Percentiles rank a stretch among this genome's conserved stretches.
Evolutionary conservation across 257 asterid species (phyloP).

Genomic region (Datura wrightii): DNA sequence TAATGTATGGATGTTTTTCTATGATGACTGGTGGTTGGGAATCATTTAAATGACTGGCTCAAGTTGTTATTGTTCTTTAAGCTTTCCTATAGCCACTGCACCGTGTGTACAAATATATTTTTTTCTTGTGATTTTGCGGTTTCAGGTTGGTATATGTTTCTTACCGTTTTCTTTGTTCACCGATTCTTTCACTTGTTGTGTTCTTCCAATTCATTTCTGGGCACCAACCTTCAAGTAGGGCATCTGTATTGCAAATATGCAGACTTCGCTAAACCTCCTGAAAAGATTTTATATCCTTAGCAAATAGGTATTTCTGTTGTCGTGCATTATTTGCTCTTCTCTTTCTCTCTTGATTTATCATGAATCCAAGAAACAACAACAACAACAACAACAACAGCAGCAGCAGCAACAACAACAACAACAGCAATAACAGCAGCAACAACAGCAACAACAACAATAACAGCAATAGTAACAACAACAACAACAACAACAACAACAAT

Average conservation of each 20-base stretch:
- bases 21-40: background rate
- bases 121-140: background rate
- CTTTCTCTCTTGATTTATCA: too few species aligned
- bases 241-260: conserved; percentile 70
- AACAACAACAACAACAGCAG: too few species aligned
- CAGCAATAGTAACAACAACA: too few species aligned
- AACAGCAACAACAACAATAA: too few species aligned
- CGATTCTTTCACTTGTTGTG: too few species aligned
- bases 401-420: too few species aligned
- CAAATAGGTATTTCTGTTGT: conserved; percentile 54
- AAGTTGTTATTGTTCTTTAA: background rate
- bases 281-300: conserved; percentile 72
- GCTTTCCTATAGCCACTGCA: background rate
- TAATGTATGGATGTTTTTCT: background rate
- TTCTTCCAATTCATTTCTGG: conserved; percentile 53
- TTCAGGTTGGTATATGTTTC: too few species aligned
- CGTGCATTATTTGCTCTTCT: conserved; percentile 25
- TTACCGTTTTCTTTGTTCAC: too few species aligned
- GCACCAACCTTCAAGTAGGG: conserved; percentile 86
- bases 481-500: too few species aligned
- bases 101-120: background rate
- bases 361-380: too few species aligned
- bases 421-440: too few species aligned
- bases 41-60: background rate
- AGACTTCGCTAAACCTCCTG: conserved; percentile 65